A percentile compares a stretch with the other conserved stretches of the same genome.
phyloP scores from a whole-genome alignment of 345 rosid genomes.

The Leavenworthia alabamica region DNA sequence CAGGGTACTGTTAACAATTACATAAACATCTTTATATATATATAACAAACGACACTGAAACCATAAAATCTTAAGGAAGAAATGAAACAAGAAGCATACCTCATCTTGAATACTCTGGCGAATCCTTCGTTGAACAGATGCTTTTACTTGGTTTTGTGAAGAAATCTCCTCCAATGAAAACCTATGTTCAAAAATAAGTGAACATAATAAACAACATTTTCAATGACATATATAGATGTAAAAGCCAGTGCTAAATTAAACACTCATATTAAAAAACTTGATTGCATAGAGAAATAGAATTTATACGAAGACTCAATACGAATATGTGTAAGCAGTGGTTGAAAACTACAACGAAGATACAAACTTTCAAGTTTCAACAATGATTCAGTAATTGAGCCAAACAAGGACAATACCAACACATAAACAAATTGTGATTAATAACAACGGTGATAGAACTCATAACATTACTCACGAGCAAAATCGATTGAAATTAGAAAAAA shows the following conservation, averaged over 20 bases:
- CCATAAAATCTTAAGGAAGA: not conserved
- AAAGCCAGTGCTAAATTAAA: not conserved
- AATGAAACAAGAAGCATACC: slow-evolving; percentile 33
- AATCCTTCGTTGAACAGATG: slow-evolving; percentile 91
- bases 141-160: slow-evolving; percentile 95
- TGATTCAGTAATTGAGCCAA: not conserved
- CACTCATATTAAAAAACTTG: not conserved
- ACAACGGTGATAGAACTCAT: not conserved
- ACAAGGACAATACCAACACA: not conserved
- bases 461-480: not conserved
- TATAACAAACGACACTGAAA: not conserved
- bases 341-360: not conserved
- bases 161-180: slow-evolving; percentile 89
- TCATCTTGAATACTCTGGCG: slow-evolving; percentile 96
- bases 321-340: not conserved
- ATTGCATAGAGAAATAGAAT: not conserved
- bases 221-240: not conserved
- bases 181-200: slow-evolving; percentile 36
- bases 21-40: slow-evolving; percentile 1
- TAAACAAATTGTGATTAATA: not conserved
- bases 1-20: slow-evolving; percentile 69
- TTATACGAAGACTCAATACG: not conserved
- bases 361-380: not conserved
- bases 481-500: not conserved
- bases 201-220: not conserved